Evolutionary conservation across 2,329 filamentous ascomycete species (phyloP).

Genomic region (Blastomyces gilchristii): DNA sequence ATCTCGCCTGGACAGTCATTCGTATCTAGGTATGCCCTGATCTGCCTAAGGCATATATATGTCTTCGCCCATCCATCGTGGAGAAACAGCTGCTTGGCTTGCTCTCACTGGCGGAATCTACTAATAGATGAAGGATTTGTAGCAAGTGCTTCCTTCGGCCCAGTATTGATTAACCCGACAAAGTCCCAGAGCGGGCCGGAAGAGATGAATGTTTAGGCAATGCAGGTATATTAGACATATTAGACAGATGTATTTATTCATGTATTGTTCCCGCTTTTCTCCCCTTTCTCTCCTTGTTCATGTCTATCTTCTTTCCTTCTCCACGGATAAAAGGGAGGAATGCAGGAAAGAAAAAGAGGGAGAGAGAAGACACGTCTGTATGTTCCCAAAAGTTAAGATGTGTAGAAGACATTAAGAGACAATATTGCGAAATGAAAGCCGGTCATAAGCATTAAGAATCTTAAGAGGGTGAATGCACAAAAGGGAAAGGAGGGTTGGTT

Average conservation of each 20-base stretch:
- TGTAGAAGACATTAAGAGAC: not conserved
- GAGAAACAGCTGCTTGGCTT: too few species aligned
- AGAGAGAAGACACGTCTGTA: not conserved
- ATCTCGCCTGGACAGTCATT: too few species aligned
- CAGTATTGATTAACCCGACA: too few species aligned
- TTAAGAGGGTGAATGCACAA: not conserved
- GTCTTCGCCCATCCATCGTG: too few species aligned
- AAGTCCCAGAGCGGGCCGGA: not conserved
- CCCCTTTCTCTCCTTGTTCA: too few species aligned
- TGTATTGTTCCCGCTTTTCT: not conserved
- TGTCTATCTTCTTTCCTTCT: too few species aligned
- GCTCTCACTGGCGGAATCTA: too few species aligned
- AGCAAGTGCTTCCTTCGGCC: too few species aligned
- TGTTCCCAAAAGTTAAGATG: not conserved
- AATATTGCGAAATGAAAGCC: not conserved
- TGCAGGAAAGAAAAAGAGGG: not conserved
- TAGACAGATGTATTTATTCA: not conserved
- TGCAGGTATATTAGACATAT: not conserved
- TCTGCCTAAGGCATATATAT: too few species aligned
- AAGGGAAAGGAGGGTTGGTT: not conserved
- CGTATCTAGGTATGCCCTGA: too few species aligned
- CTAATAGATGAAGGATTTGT: too few species aligned
- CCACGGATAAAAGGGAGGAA: too few species aligned
- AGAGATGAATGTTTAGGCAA: not conserved
- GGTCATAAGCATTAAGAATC: not conserved